Percentiles rank a stretch among this genome's conserved stretches.
Evolutionary conservation across 148 eudicot species (phyloP).

Genomic region (Chenopodium formosanum): DNA sequence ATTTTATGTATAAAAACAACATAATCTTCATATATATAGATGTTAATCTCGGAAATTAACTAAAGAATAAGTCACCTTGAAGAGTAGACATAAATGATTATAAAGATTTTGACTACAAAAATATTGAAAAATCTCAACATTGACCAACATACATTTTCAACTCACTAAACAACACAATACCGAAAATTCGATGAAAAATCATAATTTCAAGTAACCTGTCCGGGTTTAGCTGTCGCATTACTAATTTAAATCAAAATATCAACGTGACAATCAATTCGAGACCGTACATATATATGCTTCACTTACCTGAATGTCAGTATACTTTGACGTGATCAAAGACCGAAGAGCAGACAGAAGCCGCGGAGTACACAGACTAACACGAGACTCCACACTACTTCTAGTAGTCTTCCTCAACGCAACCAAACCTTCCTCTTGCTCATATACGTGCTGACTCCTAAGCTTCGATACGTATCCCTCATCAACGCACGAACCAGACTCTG

Average conservation of each 20-base stretch:
- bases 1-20: no score
- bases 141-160: neutral
- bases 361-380: constrained; percentile 57
- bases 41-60: no score
- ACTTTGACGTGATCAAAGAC: constrained; percentile 53
- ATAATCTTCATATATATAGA: no score
- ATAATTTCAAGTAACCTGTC: neutral
- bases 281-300: no score
- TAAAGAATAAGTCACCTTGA: no score
- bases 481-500: constrained; percentile 28
- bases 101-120: neutral
- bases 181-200: no score
- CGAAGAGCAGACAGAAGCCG: constrained; percentile 54
- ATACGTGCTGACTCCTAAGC: constrained; percentile 46
- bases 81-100: no score
- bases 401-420: constrained; percentile 57
- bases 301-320: constrained; percentile 46
- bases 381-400: constrained; percentile 49
- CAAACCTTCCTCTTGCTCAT: constrained; percentile 62
- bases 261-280: neutral
- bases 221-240: neutral
- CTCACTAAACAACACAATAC: neutral
- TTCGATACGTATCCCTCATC: constrained; percentile 46
- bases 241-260: no score
- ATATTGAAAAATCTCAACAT: no score